Base-by-base conservation (phyloP, 176 grass and related monocot genomes). In the Cenchrus americanus region DNA sequence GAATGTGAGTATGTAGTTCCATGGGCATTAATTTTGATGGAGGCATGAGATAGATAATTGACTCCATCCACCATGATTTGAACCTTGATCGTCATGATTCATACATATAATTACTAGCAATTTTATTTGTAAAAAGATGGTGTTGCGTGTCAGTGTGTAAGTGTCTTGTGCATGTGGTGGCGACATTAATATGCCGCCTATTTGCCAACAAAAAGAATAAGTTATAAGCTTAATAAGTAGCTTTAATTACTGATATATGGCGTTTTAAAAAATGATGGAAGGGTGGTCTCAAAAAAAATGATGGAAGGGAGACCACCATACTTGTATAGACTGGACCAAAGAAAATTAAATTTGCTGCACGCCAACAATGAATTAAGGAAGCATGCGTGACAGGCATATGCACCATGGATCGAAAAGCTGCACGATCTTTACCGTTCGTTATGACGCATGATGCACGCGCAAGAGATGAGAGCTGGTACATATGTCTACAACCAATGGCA, bases 401-500 rank as follows among this genome's bases (percentile, higher is more conserved):
- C 41, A 52, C 72, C 55, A 73, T 85, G 53, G n/a, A 73, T 85
- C 42, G n/a, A 78, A 71, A 85, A 32, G 83, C 83, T 79, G 75
- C 75, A 69, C 12, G 64, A 80, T 80, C 47, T 68, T 68, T 41
- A 54, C 63, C 50, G 64, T 80, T 67, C 9, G 44, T 80, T 40
- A 53, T 52, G 47, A 51, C 53, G 52, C 73, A 58, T 80, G 62
- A 79, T 64, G 23, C 8, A 44, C 9, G 8, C 6, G 5, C 78
- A 67, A 53, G 14, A 54, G 23, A 66, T 67, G 62, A 53, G 62
- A 53, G 62, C 47, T 11, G 27, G 62, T 37, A 37, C 5, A 23
- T 7, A 4, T 71, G 68, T 24, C 68, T 71, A 71, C 68, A 71
- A 50, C 44, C 52, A 57, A 57, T n/a, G 51, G 44, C 43, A 71